phyloP scores from a whole-genome alignment of 345 rosid species.

The Arabis hirsuta region DNA sequence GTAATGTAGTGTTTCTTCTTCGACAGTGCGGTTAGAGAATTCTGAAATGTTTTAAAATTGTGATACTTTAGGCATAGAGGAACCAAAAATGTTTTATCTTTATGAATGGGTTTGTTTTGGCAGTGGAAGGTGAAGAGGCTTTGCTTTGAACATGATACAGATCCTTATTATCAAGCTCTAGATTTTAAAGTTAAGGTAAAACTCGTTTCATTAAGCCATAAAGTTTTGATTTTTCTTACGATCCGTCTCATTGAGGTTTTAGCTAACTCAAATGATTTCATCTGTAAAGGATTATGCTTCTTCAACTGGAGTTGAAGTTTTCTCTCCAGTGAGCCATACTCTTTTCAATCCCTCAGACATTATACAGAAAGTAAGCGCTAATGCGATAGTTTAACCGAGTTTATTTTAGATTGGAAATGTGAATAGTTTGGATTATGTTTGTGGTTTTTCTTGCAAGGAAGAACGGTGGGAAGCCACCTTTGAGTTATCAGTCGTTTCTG shows the following conservation, averaged over 20 bases:
- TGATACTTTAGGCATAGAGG: neutral
- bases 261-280: neutral
- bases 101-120: slow-evolving; percentile 22
- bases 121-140: slow-evolving; percentile 82
- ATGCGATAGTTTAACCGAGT: neutral
- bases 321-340: slow-evolving; percentile 91
- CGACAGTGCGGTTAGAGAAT: too few relatives aligned
- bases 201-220: neutral
- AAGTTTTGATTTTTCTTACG: slow-evolving; percentile 26
- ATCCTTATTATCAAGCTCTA: slow-evolving; percentile 83
- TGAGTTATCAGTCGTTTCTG: slow-evolving; percentile 82
- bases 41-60: neutral
- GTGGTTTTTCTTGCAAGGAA: slow-evolving; percentile 27
- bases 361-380: slow-evolving; percentile 56
- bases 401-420: neutral
- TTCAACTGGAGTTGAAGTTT: slow-evolving; percentile 69
- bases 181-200: slow-evolving; percentile 72
- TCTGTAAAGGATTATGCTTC: slow-evolving; percentile 62
- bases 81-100: neutral
- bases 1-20: slow-evolving; percentile 33
- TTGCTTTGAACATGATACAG: slow-evolving; percentile 87
- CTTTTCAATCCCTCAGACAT: slow-evolving; percentile 78
- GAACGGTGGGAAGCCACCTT: slow-evolving; percentile 90
- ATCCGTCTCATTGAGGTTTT: slow-evolving; percentile 2
- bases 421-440: neutral